Conservation (phyloP, 306 rosid genomes). For the Trifolium pratense region DNA sequence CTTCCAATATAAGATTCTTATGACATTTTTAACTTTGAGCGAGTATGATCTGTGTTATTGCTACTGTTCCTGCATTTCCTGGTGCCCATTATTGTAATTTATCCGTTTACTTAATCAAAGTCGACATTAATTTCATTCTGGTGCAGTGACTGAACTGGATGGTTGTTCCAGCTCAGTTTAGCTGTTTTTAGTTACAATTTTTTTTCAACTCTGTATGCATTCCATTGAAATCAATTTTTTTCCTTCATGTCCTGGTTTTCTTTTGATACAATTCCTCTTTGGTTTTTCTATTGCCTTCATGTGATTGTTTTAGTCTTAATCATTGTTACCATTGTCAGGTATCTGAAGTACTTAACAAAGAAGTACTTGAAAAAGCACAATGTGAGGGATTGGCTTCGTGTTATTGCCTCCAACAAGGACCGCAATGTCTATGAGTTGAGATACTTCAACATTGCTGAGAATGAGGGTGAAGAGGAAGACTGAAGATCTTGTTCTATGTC, state of each 20-base stretch:
- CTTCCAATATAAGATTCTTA: not conserved
- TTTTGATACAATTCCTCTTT: not conserved
- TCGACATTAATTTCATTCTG: not conserved
- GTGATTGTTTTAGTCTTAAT: not conserved
- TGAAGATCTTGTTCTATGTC: slow-evolving; percentile 37
- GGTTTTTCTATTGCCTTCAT: not conserved
- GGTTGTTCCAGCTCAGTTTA: not conserved
- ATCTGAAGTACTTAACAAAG: slow-evolving; percentile 84
- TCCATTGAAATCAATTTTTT: not conserved
- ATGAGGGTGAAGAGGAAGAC: slow-evolving; percentile 95
- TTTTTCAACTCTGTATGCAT: not conserved
- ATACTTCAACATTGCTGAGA: slow-evolving; percentile 94
- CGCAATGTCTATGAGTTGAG: slow-evolving; percentile 81
- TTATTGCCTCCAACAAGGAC: slow-evolving; percentile 92
- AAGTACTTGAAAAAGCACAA: slow-evolving; percentile 96
- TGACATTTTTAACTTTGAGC: not conserved
- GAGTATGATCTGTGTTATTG: not conserved
- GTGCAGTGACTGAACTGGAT: not conserved
- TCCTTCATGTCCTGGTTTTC: not conserved
- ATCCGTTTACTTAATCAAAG: not conserved
- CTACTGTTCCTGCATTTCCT: not conserved
- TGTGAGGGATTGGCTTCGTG: slow-evolving; percentile 96
- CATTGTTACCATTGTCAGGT: slow-evolving; percentile 47
- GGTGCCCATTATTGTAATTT: not conserved
- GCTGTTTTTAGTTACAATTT: not conserved